Conservation (phyloP, 305 asterid genomes). For the Vinca major region DNA sequence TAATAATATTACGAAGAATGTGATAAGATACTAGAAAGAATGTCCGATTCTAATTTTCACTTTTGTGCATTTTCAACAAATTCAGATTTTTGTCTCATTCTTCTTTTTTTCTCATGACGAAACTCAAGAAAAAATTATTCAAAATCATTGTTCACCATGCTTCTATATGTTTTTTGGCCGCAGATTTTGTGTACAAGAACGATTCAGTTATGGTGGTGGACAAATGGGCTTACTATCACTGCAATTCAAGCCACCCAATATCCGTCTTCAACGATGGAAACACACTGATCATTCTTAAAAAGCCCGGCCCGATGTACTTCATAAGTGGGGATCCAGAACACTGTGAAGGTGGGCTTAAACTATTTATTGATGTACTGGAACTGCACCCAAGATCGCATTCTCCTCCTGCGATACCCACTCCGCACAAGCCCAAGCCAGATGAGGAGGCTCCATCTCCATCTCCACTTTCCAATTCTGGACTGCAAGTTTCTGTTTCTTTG, state of each 20-base stretch:
- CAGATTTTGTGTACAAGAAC: conserved; percentile 61
- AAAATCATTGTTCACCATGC: too few relatives aligned
- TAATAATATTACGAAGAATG: too few relatives aligned
- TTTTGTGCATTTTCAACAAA: too few relatives aligned
- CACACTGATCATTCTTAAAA: conserved; percentile 17
- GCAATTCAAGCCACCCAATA: conserved; percentile 44
- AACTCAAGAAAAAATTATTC: too few relatives aligned
- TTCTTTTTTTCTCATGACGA: too few relatives aligned
- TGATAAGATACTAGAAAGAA: too few relatives aligned
- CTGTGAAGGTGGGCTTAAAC: conserved; percentile 23
- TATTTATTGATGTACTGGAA: conserved; percentile 20
- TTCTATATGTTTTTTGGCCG: too few relatives aligned
- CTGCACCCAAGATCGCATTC: conserved; percentile 10
- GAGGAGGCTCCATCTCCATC: conserved; percentile 10
- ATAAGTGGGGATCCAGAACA: conserved; percentile 23
- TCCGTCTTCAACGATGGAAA: conserved; percentile 19
- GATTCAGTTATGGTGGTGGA: conserved; percentile 59
- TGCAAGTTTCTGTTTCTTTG: background rate
- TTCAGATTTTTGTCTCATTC: too few relatives aligned
- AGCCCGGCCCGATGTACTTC: conserved; percentile 23
- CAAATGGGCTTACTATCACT: conserved; percentile 73
- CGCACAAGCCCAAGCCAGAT: background rate
- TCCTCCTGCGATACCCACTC: conserved; percentile 12
- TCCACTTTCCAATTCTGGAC: conserved; percentile 15
- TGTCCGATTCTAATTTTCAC: background rate